These are phyloP conservation scores for Arbutus unedo DNA, from an alignment of 148 eudicot genomes.

Conservation along the genomic window DNA sequence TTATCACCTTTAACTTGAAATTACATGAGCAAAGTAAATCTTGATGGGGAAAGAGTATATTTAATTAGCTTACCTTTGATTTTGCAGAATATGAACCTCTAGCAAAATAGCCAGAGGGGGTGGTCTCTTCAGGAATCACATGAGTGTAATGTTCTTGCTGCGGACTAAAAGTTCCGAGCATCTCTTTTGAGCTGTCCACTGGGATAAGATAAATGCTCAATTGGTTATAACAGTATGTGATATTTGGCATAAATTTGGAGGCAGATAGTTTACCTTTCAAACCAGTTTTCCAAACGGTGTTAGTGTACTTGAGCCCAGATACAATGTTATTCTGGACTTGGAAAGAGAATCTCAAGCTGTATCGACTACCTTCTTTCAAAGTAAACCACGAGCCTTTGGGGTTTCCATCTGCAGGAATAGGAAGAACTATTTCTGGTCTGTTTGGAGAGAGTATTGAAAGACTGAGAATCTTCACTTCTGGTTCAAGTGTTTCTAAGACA, in stretches of 20 bases:
- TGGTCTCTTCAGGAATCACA: slow-evolving; percentile 63
- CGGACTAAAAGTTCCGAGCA: slow-evolving; percentile 77
- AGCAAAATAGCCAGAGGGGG: slow-evolving; percentile 63
- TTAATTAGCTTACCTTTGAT: slow-evolving; percentile 45
- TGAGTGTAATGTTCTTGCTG: slow-evolving; percentile 59
- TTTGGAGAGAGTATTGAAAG: slow-evolving; percentile 53
- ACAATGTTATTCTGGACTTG: slow-evolving; percentile 61
- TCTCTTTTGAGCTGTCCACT: slow-evolving; percentile 61
- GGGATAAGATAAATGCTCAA: slow-evolving; percentile 19
- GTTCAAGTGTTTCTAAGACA: slow-evolving; percentile 52
- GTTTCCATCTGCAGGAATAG: slow-evolving; percentile 62
- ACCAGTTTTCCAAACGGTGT: slow-evolving; percentile 69
- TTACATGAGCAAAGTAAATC: neutral
- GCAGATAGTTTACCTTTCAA: slow-evolving; percentile 42
- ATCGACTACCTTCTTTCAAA: slow-evolving; percentile 62
- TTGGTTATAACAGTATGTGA: neutral
- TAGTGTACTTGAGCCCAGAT: slow-evolving; percentile 59
- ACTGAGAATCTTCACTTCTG: slow-evolving; percentile 64
- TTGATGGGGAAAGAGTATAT: neutral
- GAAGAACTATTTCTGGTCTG: slow-evolving; percentile 55
- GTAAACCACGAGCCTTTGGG: slow-evolving; percentile 68
- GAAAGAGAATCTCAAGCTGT: slow-evolving; percentile 60
- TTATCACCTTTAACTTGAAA: neutral
- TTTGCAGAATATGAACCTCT: slow-evolving; percentile 61
- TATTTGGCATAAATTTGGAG: neutral